Conservation (phyloP, 2,329 filamentous ascomycete genomes). For the Xylariaceae sp. region DNA sequence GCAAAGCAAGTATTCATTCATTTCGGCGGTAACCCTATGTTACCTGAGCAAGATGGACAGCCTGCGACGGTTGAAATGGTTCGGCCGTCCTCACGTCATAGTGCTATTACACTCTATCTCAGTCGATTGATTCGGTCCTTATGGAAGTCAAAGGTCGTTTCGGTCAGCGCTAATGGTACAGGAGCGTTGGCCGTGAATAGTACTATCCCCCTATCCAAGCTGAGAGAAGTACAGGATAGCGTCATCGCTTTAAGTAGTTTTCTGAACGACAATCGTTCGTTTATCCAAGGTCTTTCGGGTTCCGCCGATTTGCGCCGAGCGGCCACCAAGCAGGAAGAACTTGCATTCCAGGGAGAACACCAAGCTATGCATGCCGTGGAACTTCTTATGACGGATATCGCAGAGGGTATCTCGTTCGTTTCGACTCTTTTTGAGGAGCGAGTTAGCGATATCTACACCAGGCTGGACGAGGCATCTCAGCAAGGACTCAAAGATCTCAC, state of each 20-base stretch:
- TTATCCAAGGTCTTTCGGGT: conserved; percentile 91
- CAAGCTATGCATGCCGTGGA: conserved; percentile 84
- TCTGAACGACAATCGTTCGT: conserved; percentile 78
- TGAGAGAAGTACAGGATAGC: conserved; percentile 74
- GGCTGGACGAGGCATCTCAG: conserved; percentile 67
- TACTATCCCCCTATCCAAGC: conserved; percentile 61
- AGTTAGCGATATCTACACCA: conserved; percentile 77
- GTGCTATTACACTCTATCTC: conserved; percentile 83
- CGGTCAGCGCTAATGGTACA: conserved; percentile 45
- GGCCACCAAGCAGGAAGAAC: conserved; percentile 80
- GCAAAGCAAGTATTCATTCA: conserved; percentile 88
- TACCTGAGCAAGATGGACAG: conserved; percentile 72
- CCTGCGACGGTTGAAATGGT: conserved; percentile 75
- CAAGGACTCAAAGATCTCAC: conserved; percentile 71
- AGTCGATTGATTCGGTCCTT: conserved; percentile 81
- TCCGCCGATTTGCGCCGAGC: conserved; percentile 78
- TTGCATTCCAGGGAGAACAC: conserved; percentile 89
- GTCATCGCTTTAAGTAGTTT: conserved; percentile 77
- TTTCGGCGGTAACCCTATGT: conserved; percentile 79
- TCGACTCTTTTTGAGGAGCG: conserved; percentile 92
- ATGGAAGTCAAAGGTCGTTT: conserved; percentile 77
- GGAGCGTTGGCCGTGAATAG: conserved; percentile 62
- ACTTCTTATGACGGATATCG: conserved; percentile 81
- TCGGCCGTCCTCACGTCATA: conserved; percentile 80
- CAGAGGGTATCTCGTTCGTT: conserved; percentile 95